Percentiles rank a stretch among this genome's conserved stretches.
Conservation (phyloP, 371 early-diverging fungal genomes). For the Apophysomyces elegans region DNA sequence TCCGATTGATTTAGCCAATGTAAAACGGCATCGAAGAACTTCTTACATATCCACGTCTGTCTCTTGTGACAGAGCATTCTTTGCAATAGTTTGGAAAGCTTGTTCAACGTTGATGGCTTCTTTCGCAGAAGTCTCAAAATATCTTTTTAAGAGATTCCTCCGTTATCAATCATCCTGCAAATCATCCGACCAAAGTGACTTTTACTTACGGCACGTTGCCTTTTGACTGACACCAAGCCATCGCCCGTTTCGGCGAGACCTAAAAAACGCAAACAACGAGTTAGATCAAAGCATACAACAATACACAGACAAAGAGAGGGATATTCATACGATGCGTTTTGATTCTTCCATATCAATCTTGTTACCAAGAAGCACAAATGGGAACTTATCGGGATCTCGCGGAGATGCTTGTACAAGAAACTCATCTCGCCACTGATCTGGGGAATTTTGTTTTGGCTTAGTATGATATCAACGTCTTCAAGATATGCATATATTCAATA, state of each 20-base stretch:
- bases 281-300: background rate
- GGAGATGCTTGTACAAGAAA: constrained; percentile 94
- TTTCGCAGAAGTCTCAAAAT: constrained; percentile 73
- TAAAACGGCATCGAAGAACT: constrained; percentile 1
- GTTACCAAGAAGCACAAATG: constrained; percentile 98
- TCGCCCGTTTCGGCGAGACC: constrained; percentile 93
- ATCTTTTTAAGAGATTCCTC: constrained; percentile 7
- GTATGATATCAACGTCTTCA: too few species aligned
- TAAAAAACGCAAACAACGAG: constrained; percentile 22
- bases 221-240: constrained; percentile 94
- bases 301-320: background rate
- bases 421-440: constrained; percentile 93
- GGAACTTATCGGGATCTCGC: constrained; percentile 94
- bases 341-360: constrained; percentile 97
- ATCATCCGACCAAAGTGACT: background rate
- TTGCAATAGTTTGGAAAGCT: constrained; percentile 93
- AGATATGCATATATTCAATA: background rate
- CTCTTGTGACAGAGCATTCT: constrained; percentile 91
- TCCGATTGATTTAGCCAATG: background rate
- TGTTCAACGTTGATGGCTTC: constrained; percentile 96
- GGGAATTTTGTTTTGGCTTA: too few species aligned
- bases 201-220: constrained; percentile 82
- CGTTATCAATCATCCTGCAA: constrained; percentile 7
- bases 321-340: constrained; percentile 77
- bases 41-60: constrained; percentile 76